Percentiles rank a stretch among this genome's conserved stretches.
Conservation (phyloP, 2,329 filamentous ascomycete genomes). For the Fusarium sublunatum region DNA sequence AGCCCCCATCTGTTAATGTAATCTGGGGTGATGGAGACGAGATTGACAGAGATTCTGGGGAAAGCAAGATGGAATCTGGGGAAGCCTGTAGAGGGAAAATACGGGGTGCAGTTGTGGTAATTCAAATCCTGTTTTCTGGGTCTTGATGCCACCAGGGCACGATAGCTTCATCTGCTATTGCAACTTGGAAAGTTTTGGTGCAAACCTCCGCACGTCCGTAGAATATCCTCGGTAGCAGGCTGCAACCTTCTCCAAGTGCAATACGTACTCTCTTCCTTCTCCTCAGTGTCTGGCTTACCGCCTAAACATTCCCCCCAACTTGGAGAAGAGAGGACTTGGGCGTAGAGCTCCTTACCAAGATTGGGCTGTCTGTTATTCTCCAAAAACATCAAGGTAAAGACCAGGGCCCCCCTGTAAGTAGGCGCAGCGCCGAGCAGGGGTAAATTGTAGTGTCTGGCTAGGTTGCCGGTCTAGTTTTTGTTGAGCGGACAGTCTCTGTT, state of each 20-base stretch:
- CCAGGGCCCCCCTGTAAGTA: constrained; percentile 1
- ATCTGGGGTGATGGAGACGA: constrained; percentile 25
- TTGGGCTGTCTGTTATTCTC: constrained; percentile 1
- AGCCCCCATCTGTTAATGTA: constrained; percentile 18
- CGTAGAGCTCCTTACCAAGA: constrained; percentile 18
- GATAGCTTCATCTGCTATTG: constrained; percentile 15
- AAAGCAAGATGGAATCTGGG: constrained; percentile 36
- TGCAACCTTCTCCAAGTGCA: constrained; percentile 32
- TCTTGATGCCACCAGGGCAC: neutral
- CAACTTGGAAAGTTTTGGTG: constrained; percentile 1
- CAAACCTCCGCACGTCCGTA: constrained; percentile 34
- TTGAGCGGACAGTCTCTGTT: constrained; percentile 18
- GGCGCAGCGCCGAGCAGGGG: constrained; percentile 15
- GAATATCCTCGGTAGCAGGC: constrained; percentile 30
- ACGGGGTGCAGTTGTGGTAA: constrained; percentile 19
- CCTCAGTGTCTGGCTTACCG: constrained; percentile 14
- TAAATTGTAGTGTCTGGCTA: constrained; percentile 12
- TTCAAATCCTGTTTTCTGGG: neutral
- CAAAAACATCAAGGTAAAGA: constrained; percentile 11
- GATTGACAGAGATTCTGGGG: constrained; percentile 32
- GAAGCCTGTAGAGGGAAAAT: constrained; percentile 28
- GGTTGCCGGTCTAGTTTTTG: constrained; percentile 22
- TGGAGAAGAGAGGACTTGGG: constrained; percentile 18
- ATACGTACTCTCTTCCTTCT: constrained; percentile 5
- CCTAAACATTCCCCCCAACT: constrained; percentile 12